These are phyloP conservation scores for Termitomyces sp. DNA, from an alignment of 768 basidiomycete genomes.

Conservation along the genomic window DNA sequence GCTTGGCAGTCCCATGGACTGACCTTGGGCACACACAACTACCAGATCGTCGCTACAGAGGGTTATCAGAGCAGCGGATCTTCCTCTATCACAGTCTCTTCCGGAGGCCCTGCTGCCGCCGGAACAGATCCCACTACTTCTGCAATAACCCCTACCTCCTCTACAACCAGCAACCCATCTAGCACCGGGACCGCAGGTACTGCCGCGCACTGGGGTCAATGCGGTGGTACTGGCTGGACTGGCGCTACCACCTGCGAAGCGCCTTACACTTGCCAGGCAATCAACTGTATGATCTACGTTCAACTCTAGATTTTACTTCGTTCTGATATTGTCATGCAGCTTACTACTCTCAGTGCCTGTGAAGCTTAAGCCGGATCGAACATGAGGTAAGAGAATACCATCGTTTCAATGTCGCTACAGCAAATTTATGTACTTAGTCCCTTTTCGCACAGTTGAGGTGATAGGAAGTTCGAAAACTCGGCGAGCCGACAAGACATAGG, in stretches of 20 bases:
- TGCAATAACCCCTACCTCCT: background rate
- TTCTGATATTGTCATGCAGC: background rate
- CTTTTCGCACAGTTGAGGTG: background rate
- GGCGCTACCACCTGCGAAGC: background rate
- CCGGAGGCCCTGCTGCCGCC: background rate
- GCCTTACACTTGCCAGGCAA: slow-evolving; percentile 2
- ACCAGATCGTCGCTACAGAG: slow-evolving; percentile 48
- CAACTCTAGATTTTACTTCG: background rate
- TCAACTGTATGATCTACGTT: background rate
- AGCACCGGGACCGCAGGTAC: background rate
- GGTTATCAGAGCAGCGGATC: slow-evolving; percentile 39
- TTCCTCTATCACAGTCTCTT: slow-evolving; percentile 15
- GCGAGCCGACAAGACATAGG: background rate
- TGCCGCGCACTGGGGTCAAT: slow-evolving; percentile 1
- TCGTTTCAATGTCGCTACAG: background rate
- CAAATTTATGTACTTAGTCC: background rate
- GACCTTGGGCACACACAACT: slow-evolving; percentile 36
- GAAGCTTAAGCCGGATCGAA: background rate
- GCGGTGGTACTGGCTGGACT: slow-evolving; percentile 3
- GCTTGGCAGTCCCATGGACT: slow-evolving; percentile 39
- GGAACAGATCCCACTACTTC: background rate
- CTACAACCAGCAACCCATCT: background rate
- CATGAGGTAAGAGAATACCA: background rate
- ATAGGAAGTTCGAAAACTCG: background rate
- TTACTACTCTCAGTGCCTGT: slow-evolving; percentile 4